phyloP scores from a whole-genome alignment of 495 filamentous ascomycete genomes.

The Lophiostoma macrostomum region DNA sequence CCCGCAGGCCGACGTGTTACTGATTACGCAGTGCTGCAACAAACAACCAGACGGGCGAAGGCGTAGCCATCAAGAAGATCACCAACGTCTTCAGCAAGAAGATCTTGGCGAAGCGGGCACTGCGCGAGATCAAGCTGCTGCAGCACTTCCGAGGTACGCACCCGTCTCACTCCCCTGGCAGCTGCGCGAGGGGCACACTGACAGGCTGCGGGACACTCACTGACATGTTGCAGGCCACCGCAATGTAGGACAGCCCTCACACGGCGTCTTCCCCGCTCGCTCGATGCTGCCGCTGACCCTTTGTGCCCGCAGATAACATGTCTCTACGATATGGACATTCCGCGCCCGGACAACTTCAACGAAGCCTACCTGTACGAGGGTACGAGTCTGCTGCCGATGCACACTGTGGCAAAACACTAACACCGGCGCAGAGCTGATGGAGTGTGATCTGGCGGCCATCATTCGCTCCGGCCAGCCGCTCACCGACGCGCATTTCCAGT shows the following conservation, averaged over 20 bases:
- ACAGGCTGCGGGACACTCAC: too few relatives aligned
- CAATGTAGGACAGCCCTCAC: slow-evolving; percentile 52
- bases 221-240: slow-evolving; percentile 51
- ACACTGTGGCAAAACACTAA: slow-evolving; percentile 18
- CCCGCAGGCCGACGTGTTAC: slow-evolving; percentile 1
- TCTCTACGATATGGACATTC: slow-evolving; percentile 99
- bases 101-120: slow-evolving; percentile 94
- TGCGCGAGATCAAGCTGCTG: slow-evolving; percentile 97
- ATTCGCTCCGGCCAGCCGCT: slow-evolving; percentile 97
- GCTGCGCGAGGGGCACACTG: slow-evolving; percentile 11
- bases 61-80: slow-evolving; percentile 99
- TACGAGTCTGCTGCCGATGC: slow-evolving; percentile 39
- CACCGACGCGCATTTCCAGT: slow-evolving; percentile 98
- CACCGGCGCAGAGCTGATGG: slow-evolving; percentile 78
- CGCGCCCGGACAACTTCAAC: slow-evolving; percentile 96
- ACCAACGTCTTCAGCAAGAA: slow-evolving; percentile 99
- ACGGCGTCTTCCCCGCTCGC: slow-evolving; percentile 3
- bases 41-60: slow-evolving; percentile 85
- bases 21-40: slow-evolving; percentile 65
- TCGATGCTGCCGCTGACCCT: slow-evolving; percentile 6
- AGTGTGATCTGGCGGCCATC: slow-evolving; percentile 97
- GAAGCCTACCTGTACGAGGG: slow-evolving; percentile 99
- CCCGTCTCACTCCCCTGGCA: neutral
- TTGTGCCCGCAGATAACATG: slow-evolving; percentile 77
- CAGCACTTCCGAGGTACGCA: slow-evolving; percentile 84